Evolutionary conservation across 106 monocot genomes (phyloP).

Genomic region (Dendrobium catenatum): DNA sequence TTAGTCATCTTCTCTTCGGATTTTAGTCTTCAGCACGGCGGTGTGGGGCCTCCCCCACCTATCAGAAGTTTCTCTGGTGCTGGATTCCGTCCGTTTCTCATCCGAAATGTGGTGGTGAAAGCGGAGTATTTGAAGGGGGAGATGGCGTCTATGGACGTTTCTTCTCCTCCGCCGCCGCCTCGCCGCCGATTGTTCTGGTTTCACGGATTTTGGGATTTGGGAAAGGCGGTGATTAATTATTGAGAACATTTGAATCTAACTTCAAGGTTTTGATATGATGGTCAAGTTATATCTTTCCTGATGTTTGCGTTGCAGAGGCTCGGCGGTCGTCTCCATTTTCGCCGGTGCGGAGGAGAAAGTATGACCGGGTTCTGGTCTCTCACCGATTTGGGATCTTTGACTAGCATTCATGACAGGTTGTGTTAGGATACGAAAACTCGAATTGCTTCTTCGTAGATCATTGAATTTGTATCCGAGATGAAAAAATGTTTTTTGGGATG

Average conservation of each 20-base stretch:
- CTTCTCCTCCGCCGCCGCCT: slow-evolving; percentile 8
- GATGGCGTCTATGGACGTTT: slow-evolving; percentile 4
- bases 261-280: not conserved
- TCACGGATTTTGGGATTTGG: slow-evolving; percentile 90
- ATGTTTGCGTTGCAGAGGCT: slow-evolving; percentile 44
- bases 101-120: slow-evolving; percentile 3
- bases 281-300: not conserved
- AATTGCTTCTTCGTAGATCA: not conserved
- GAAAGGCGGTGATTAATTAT: slow-evolving; percentile 57
- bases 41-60: slow-evolving; percentile 73
- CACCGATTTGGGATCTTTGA: slow-evolving; percentile 85
- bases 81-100: not conserved
- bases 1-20: slow-evolving; percentile 69
- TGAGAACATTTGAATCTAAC: not conserved
- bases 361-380: slow-evolving; percentile 70
- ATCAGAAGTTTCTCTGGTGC: slow-evolving; percentile 31
- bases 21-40: slow-evolving; percentile 86
- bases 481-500: too few species aligned
- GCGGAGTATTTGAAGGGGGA: slow-evolving; percentile 11
- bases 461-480: not conserved
- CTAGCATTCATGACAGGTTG: slow-evolving; percentile 88
- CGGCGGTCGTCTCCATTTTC: slow-evolving; percentile 74
- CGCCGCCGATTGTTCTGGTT: slow-evolving; percentile 80
- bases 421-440: not conserved
- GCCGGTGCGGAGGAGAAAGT: slow-evolving; percentile 92